Percentiles rank a stretch among this genome's conserved stretches.
Conservation (phyloP, 2,329 filamentous ascomycete species). For the Alternaria novae-zelandiae region DNA sequence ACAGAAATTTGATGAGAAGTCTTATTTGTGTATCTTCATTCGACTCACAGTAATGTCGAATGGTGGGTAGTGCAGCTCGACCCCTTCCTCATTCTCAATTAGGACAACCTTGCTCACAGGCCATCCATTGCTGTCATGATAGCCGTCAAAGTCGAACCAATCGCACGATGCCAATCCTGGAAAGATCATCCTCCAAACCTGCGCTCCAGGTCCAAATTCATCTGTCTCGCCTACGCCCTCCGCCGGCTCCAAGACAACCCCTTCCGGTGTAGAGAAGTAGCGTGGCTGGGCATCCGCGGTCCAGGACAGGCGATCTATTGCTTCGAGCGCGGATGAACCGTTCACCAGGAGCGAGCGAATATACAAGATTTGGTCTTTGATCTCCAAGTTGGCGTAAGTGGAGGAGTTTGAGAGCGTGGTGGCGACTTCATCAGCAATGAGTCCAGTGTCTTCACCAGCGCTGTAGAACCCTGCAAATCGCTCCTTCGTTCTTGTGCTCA, state of each 20-base stretch:
- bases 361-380: constrained; percentile 35
- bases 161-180: constrained; percentile 35
- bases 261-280: constrained; percentile 31
- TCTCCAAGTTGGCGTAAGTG: constrained; percentile 31
- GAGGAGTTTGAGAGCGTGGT: constrained; percentile 3
- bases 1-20: background rate
- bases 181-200: constrained; percentile 36
- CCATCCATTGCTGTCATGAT: constrained; percentile 42
- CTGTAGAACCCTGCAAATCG: constrained; percentile 33
- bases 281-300: constrained; percentile 15
- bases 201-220: constrained; percentile 32
- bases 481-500: constrained; percentile 14
- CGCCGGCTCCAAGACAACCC: constrained; percentile 34
- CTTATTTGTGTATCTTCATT: background rate
- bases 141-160: constrained; percentile 45
- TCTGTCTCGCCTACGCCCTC: constrained; percentile 31
- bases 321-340: constrained; percentile 36
- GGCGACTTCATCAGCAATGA: constrained; percentile 23
- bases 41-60: constrained; percentile 32
- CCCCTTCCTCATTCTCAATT: constrained; percentile 21
- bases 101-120: constrained; percentile 38
- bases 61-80: constrained; percentile 40
- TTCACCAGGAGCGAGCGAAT: constrained; percentile 37
- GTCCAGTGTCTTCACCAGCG: constrained; percentile 25
- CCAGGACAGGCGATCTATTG: constrained; percentile 37